A percentile compares a stretch with the other conserved stretches of the same genome.
phyloP scores from a whole-genome alignment of 179 eudicot species.

The Corrigiola litoralis region DNA sequence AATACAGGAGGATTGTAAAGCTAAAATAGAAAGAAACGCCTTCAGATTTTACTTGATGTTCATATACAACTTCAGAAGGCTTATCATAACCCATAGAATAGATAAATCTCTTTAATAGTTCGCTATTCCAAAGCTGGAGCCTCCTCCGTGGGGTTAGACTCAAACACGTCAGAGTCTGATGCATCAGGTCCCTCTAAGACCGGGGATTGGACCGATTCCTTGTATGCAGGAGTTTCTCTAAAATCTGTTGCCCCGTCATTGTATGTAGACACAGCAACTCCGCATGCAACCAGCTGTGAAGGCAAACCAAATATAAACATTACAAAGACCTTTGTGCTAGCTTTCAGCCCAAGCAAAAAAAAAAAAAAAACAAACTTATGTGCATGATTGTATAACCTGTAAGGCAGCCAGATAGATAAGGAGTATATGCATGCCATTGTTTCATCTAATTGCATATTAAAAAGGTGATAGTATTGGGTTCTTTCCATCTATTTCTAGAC shows the following conservation, averaged over 20 bases:
- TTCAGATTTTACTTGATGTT: background rate
- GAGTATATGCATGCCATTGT: too few relatives aligned
- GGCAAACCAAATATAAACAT: slow-evolving; percentile 3
- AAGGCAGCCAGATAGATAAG: too few relatives aligned
- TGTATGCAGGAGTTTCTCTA: slow-evolving; percentile 74
- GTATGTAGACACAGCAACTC: slow-evolving; percentile 85
- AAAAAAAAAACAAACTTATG: too few relatives aligned
- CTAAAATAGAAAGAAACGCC: background rate
- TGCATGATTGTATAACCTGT: too few relatives aligned
- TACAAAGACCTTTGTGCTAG: background rate
- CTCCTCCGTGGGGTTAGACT: slow-evolving; percentile 92
- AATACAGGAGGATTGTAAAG: slow-evolving; percentile 4
- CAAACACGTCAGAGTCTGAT: slow-evolving; percentile 78
- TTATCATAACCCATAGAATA: background rate
- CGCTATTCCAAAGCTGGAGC: slow-evolving; percentile 87
- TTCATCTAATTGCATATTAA: too few relatives aligned
- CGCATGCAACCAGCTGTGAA: slow-evolving; percentile 75
- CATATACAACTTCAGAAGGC: background rate
- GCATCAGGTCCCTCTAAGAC: slow-evolving; percentile 80
- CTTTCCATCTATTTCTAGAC: background rate
- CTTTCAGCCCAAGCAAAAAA: too few relatives aligned
- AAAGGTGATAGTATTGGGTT: background rate
- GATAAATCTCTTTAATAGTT: background rate
- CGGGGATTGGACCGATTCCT: slow-evolving; percentile 72
- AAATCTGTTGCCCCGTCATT: slow-evolving; percentile 97